Evolutionary conservation across 2,329 filamentous ascomycete species (phyloP).

Genomic region (Sporothrix dimorphospora): DNA sequence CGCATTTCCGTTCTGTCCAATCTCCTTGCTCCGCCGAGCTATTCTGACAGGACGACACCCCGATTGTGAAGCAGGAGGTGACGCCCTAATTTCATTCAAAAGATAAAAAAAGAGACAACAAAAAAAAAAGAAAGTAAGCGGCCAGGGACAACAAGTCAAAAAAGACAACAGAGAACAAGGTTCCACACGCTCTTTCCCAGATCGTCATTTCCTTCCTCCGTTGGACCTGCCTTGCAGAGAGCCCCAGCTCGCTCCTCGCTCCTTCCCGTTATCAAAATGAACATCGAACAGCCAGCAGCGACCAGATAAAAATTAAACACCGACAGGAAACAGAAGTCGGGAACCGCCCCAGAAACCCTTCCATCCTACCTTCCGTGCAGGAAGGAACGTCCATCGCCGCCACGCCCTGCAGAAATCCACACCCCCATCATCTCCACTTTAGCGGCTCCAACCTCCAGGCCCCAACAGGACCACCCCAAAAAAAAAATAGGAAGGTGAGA

Average conservation of each 20-base stretch:
- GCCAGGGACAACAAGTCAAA: not conserved
- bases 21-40: not conserved
- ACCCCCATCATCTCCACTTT: constrained; percentile 11
- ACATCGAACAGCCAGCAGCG: not conserved
- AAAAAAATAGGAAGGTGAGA: not conserved
- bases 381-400: not conserved
- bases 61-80: not conserved
- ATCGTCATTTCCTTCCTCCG: constrained; percentile 3
- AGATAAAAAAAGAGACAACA: not conserved
- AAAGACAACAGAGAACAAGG: not conserved
- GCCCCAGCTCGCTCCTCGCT: not conserved
- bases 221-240: not conserved
- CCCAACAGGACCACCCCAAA: not conserved
- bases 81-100: not conserved
- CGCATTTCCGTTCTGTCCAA: not conserved
- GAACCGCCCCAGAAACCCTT: not conserved
- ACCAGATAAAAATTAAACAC: not conserved
- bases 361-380: constrained; percentile 13
- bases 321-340: not conserved
- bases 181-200: constrained; percentile 11
- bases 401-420: not conserved
- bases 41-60: not conserved
- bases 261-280: not conserved
- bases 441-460: not conserved
- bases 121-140: not conserved